Evolutionary conservation across 1,284 basidiomycete genomes (phyloP).

Genomic region (Wallemia hederae): DNA sequence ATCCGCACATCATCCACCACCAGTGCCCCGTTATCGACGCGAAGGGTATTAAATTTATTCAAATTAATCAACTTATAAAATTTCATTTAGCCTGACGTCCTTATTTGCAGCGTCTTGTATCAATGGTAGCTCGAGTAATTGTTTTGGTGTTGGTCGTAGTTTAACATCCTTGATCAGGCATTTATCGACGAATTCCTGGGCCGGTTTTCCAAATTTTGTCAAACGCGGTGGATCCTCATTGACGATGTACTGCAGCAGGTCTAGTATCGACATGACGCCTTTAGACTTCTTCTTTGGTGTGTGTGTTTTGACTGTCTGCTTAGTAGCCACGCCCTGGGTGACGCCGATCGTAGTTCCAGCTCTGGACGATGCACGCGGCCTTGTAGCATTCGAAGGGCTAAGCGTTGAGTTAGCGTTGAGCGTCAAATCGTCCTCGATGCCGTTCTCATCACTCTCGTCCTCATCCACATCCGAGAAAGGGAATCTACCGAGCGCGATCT

Average conservation of each 20-base stretch:
- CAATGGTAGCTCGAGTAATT: neutral
- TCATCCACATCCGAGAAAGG: slow-evolving; percentile 39
- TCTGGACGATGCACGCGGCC: neutral
- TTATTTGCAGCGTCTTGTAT: neutral
- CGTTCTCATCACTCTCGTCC: slow-evolving; percentile 19
- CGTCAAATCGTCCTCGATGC: neutral
- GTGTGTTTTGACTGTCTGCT: slow-evolving; percentile 17
- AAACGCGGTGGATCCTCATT: slow-evolving; percentile 73
- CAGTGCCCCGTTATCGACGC: neutral
- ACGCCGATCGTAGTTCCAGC: slow-evolving; percentile 1
- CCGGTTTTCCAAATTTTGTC: slow-evolving; percentile 27
- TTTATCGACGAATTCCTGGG: slow-evolving; percentile 8
- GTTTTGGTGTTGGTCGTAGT: slow-evolving; percentile 5
- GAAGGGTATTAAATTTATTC: neutral
- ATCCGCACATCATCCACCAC: neutral
- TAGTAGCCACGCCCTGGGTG: slow-evolving; percentile 9
- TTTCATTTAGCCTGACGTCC: neutral
- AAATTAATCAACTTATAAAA: neutral
- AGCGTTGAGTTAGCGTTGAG: neutral
- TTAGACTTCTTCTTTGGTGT: slow-evolving; percentile 29
- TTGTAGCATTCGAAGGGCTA: slow-evolving; percentile 1
- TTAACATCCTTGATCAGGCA: slow-evolving; percentile 6
- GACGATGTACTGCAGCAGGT: slow-evolving; percentile 88
- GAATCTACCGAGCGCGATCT: slow-evolving; percentile 74
- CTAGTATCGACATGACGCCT: slow-evolving; percentile 87